These are phyloP conservation scores for Aspergillus fumigatus DNA, from an alignment of 2,329 filamentous ascomycete genomes.

Conservation along the genomic window DNA sequence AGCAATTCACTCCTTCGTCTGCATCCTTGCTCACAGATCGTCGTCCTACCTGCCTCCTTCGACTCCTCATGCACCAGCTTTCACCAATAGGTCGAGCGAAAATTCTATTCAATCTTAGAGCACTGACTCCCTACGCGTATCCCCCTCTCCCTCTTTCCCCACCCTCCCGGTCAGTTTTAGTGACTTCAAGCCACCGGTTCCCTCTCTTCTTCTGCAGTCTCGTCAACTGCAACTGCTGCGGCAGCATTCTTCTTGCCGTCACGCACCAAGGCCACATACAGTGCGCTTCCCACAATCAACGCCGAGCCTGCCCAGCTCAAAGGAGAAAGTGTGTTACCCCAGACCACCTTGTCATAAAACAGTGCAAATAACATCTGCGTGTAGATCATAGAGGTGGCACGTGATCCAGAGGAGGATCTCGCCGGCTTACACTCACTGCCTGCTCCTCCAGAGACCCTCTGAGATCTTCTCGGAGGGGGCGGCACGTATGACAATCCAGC, in stretches of 20 bases:
- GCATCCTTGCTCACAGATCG: slow-evolving; percentile 9
- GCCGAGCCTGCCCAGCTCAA: slow-evolving; percentile 58
- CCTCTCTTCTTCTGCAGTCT: slow-evolving; percentile 2
- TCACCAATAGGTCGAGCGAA: background rate
- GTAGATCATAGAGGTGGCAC: slow-evolving; percentile 64
- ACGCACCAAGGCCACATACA: slow-evolving; percentile 59
- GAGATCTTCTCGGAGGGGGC: slow-evolving; percentile 32
- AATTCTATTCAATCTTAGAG: background rate
- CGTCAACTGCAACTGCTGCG: background rate
- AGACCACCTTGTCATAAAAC: slow-evolving; percentile 60
- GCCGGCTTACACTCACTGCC: background rate
- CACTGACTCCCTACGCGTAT: background rate
- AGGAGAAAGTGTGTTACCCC: slow-evolving; percentile 54
- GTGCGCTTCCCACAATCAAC: slow-evolving; percentile 61
- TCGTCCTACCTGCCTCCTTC: slow-evolving; percentile 3
- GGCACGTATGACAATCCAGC: slow-evolving; percentile 70
- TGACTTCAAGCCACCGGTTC: background rate
- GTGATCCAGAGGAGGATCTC: slow-evolving; percentile 28
- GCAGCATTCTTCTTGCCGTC: slow-evolving; percentile 20
- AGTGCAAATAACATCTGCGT: slow-evolving; percentile 67
- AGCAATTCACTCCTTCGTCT: background rate
- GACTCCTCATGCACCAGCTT: background rate
- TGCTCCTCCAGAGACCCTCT: slow-evolving; percentile 5
- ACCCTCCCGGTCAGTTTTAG: background rate
- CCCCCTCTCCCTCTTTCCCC: background rate